phyloP scores from a whole-genome alignment of 2,329 filamentous ascomycete genomes.

The Beauveria asiatica region DNA sequence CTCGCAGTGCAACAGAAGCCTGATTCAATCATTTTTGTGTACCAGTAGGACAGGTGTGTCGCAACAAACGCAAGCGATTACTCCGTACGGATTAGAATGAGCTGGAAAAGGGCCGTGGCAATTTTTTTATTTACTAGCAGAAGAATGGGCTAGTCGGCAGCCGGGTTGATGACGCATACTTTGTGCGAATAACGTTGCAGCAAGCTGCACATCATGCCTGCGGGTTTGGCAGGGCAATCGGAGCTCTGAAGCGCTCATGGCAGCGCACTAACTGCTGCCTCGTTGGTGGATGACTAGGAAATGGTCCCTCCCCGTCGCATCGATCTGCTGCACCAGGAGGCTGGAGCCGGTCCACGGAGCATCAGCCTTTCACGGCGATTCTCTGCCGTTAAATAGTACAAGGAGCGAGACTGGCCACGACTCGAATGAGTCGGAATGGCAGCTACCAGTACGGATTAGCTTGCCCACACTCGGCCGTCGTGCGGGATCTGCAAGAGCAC shows the following conservation, averaged over 20 bases:
- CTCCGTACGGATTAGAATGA: too few species aligned
- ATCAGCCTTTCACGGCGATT: background rate
- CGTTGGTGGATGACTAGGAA: too few species aligned
- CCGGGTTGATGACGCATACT: background rate
- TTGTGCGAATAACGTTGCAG: background rate
- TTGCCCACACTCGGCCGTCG: background rate
- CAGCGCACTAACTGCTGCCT: background rate
- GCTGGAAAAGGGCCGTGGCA: constrained; percentile 1
- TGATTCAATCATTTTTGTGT: background rate
- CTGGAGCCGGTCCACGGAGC: background rate
- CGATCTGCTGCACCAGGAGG: background rate
- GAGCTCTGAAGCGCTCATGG: background rate
- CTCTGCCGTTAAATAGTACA: too few species aligned
- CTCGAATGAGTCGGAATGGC: background rate
- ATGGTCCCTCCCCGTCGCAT: background rate
- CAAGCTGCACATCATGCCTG: background rate
- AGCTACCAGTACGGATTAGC: background rate
- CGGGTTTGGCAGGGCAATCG: background rate
- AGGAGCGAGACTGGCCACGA: background rate
- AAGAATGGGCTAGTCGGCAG: background rate
- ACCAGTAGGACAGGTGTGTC: background rate
- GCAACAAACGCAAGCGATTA: background rate
- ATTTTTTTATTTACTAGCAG: background rate
- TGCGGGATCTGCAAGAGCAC: background rate
- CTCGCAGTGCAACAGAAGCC: background rate